A percentile compares a stretch with the other conserved stretches of the same genome.
These are phyloP conservation scores for Mucor piriformis DNA, from an alignment of 371 early-diverging fungal genomes.

Conservation along the genomic window DNA sequence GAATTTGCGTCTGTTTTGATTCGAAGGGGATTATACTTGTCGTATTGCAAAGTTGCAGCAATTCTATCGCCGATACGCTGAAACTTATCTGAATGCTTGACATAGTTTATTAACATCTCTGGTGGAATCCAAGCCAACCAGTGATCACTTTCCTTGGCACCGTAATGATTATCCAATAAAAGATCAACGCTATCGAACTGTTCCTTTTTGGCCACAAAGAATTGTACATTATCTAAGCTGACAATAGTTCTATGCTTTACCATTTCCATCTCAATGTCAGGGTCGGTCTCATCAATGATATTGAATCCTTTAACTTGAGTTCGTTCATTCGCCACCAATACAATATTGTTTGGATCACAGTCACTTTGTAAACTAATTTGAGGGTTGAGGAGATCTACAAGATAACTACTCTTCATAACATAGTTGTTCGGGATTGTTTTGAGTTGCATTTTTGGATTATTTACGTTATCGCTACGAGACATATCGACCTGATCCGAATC, in stretches of 20 bases:
- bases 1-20: conserved; percentile 37
- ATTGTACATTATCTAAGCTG: conserved; percentile 79
- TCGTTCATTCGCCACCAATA: conserved; percentile 66
- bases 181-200: conserved; percentile 64
- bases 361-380: conserved; percentile 70
- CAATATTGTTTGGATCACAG: conserved; percentile 48
- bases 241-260: conserved; percentile 76
- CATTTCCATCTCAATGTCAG: conserved; percentile 55
- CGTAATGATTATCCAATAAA: conserved; percentile 52
- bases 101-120: conserved; percentile 74
- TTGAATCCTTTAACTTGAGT: conserved; percentile 65
- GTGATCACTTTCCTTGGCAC: conserved; percentile 51
- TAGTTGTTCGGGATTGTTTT: conserved; percentile 57
- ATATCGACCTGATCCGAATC: conserved; percentile 12
- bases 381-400: conserved; percentile 72
- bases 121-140: conserved; percentile 90
- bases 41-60: conserved; percentile 74
- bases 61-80: conserved; percentile 76
- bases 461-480: conserved; percentile 46
- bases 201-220: conserved; percentile 72
- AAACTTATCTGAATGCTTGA: conserved; percentile 58
- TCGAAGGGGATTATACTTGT: conserved; percentile 81
- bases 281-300: conserved; percentile 61
- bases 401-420: conserved; percentile 59
- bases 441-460: conserved; percentile 50